Conservation (phyloP, 2,329 filamentous ascomycete species). For the Epichloe brachyelytri region DNA sequence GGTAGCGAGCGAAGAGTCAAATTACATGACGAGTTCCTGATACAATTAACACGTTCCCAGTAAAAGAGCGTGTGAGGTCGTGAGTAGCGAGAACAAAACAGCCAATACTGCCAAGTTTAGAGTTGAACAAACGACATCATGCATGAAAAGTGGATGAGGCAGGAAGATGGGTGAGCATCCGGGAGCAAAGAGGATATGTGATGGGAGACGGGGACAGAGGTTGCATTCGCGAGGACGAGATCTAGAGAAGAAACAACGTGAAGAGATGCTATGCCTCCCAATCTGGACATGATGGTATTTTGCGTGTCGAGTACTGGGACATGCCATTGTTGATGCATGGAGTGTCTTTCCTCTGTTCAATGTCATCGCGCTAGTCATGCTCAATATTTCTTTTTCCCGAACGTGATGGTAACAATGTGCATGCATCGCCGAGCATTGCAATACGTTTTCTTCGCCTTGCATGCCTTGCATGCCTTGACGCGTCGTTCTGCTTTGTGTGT, state of each 20-base stretch:
- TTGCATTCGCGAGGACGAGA: neutral
- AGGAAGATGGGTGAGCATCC: neutral
- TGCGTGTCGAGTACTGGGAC: neutral
- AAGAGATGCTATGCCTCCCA: neutral
- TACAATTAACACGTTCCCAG: neutral
- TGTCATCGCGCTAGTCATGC: neutral
- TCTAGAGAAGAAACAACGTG: neutral
- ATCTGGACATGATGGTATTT: neutral
- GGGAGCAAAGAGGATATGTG: neutral
- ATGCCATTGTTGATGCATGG: slow-evolving; percentile 1
- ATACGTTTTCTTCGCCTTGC: neutral
- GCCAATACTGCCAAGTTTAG: neutral
- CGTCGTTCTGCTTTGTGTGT: neutral
- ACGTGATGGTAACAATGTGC: neutral
- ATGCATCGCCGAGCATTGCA: neutral
- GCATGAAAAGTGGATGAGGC: neutral
- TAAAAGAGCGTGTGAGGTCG: neutral
- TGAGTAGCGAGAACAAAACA: neutral
- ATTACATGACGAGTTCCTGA: neutral
- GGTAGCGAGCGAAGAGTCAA: neutral
- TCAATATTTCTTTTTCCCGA: neutral
- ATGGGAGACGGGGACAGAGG: neutral
- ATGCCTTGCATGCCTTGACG: neutral
- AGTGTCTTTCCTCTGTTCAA: neutral
- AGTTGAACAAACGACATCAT: neutral